Percentiles rank a stretch among this genome's conserved stretches.
Conservation (phyloP, 139 green algal genomes). For the Chlorella sp. region DNA sequence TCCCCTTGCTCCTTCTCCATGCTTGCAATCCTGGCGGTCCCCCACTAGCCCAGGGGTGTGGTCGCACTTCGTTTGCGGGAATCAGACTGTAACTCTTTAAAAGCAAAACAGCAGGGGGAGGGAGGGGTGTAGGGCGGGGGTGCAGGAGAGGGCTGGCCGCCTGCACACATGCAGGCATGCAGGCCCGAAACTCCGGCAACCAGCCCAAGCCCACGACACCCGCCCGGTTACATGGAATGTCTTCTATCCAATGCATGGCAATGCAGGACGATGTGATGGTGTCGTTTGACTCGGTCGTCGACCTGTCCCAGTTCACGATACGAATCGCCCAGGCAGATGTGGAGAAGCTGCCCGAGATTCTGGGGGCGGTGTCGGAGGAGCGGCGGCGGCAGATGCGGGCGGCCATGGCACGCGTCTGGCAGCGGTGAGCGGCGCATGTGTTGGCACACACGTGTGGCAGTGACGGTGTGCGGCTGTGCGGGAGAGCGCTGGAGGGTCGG, state of each 20-base stretch:
- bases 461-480: not conserved
- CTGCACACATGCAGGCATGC: not conserved
- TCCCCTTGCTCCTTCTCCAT: too few relatives aligned
- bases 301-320: slow-evolving; percentile 46
- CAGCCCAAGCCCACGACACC: not conserved
- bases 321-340: slow-evolving; percentile 52
- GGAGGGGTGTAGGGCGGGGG: too few relatives aligned
- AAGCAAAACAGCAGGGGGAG: not conserved
- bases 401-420: not conserved
- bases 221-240: too few relatives aligned
- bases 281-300: slow-evolving; percentile 42
- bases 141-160: too few relatives aligned
- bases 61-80: too few relatives aligned
- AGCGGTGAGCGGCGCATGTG: not conserved
- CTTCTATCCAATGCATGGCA: too few relatives aligned
- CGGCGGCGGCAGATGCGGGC: slow-evolving; percentile 52
- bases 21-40: too few relatives aligned
- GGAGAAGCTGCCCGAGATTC: slow-evolving; percentile 55
- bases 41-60: too few relatives aligned
- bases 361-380: slow-evolving; percentile 41
- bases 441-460: not conserved
- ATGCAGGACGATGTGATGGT: slow-evolving; percentile 52
- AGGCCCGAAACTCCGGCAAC: too few relatives aligned
- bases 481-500: not conserved
- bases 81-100: too few relatives aligned